Base-by-base conservation (phyloP, 2,329 filamentous ascomycete genomes). In the Penicillium sclerotiorum region DNA sequence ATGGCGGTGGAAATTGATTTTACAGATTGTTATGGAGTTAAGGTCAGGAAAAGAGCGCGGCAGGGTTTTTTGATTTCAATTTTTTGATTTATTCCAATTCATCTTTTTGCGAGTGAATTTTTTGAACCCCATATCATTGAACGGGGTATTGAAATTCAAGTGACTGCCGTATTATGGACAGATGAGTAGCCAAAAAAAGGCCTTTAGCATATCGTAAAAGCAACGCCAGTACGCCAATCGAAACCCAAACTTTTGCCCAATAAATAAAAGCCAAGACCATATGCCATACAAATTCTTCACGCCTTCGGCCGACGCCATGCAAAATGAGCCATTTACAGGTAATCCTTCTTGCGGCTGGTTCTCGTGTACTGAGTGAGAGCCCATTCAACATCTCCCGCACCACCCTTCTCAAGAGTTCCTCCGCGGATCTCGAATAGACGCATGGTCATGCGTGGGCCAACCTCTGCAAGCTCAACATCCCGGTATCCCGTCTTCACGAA, bases 371-470 rank as follows among this genome's bases (percentile, higher is more conserved):
- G 93, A 54, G 90, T 95, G 56, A 99, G 79, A 56, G 94, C 88
- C 94, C 94, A 99, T 74, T 99, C 94, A 4, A 95, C 85, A 72
- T 99, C 94, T 4, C 93, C 93, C 59, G 95, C 89, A 71, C 95
- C 95, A 65, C 92, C 71, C 55, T 77, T 95, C 68, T 97, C 94
- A 52, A 96, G 77, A 4, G 93, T 95, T 13, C 94, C 93, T 45
- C 87, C 87, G 39, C 92, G 82, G 54, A 99, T 96, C 75, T 97
- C 90, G 67, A 97, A 99, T 45, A 91, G 77, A 59, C 90, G 81
- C 90, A 97, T 94, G n/a, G 91, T 96, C 90, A 97, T 96, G 49
- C 94, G 81, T 1, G 94, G 94, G 0, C 93, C 91, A 43, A 95
- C 90, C 70, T 96, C 91, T 12, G 89, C 87, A 61, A 96, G 74